These are phyloP conservation scores for Chiua virens DNA, from an alignment of 768 basidiomycete species.

Conservation along the genomic window DNA sequence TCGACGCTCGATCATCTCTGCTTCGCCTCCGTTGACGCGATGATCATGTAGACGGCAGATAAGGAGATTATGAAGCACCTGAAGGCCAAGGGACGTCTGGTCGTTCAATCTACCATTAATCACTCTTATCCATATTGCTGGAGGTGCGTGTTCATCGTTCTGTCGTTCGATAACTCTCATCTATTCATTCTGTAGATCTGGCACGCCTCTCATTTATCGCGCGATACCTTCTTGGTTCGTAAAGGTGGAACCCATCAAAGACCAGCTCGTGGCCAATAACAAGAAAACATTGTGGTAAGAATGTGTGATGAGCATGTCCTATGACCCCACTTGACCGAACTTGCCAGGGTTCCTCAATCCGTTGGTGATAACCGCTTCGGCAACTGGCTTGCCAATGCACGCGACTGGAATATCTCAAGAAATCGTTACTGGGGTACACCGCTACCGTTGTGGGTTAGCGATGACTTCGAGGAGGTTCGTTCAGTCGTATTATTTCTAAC, in stretches of 20 bases:
- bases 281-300: constrained; percentile 82
- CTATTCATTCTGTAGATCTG: constrained; percentile 55
- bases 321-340: constrained; percentile 4
- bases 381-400: constrained; percentile 97
- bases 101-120: constrained; percentile 82
- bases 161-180: not conserved
- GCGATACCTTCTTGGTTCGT: constrained; percentile 98
- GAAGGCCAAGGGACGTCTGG: constrained; percentile 82
- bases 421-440: constrained; percentile 99
- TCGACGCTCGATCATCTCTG: not conserved
- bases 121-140: constrained; percentile 98
- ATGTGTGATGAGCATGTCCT: not conserved
- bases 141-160: constrained; percentile 52
- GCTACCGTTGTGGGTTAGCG: constrained; percentile 93
- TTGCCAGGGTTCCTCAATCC: constrained; percentile 81
- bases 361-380: constrained; percentile 94
- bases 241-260: constrained; percentile 78
- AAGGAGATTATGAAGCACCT: constrained; percentile 90
- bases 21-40: not conserved
- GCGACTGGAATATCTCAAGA: constrained; percentile 99
- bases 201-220: constrained; percentile 93
- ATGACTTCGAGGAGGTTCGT: constrained; percentile 80
- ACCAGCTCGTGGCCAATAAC: constrained; percentile 89
- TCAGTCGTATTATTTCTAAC: not conserved
- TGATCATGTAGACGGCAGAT: constrained; percentile 73